These are phyloP conservation scores for Megacollybia platyphylla DNA, from an alignment of 1,284 basidiomycete genomes.

Conservation along the genomic window DNA sequence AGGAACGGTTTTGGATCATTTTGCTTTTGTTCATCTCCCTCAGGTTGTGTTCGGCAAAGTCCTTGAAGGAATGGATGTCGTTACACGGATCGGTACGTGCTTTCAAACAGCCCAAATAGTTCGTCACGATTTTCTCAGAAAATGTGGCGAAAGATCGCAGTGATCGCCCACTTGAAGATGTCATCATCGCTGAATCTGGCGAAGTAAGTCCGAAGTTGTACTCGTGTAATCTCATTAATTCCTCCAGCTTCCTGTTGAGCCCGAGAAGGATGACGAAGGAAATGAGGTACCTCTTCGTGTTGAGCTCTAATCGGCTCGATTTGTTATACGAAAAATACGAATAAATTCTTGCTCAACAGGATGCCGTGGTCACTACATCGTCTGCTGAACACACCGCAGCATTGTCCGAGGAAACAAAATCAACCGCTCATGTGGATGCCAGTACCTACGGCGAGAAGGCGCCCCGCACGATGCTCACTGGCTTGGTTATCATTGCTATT, in stretches of 20 bases:
- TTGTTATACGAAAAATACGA: conserved; percentile 30
- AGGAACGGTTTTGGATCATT: conserved; percentile 12
- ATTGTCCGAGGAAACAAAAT: not conserved
- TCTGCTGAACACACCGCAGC: conserved; percentile 4
- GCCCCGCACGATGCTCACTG: conserved; percentile 28
- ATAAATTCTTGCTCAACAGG: conserved; percentile 10
- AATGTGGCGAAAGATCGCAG: conserved; percentile 49
- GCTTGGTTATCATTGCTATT: conserved; percentile 31
- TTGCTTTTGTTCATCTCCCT: conserved; percentile 3
- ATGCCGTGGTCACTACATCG: not conserved
- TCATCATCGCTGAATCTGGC: conserved; percentile 71
- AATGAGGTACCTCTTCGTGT: conserved; percentile 84
- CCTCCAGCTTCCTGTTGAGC: conserved; percentile 50
- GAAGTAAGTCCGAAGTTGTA: conserved; percentile 42
- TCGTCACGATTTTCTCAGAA: conserved; percentile 33
- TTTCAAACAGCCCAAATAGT: not conserved
- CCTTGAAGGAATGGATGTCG: conserved; percentile 81
- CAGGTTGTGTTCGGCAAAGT: conserved; percentile 89
- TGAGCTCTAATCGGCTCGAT: conserved; percentile 69
- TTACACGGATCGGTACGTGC: conserved; percentile 53
- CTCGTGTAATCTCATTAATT: conserved; percentile 5
- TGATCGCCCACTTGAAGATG: conserved; percentile 63
- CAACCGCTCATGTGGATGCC: conserved; percentile 7
- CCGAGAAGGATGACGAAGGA: conserved; percentile 48
- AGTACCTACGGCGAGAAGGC: conserved; percentile 14